Evolutionary conservation across 225 moss, liverwort and hornwort genomes (phyloP), one percentile per base, ranked within the genome.

Genomic region (Ulota crispa): DNA sequence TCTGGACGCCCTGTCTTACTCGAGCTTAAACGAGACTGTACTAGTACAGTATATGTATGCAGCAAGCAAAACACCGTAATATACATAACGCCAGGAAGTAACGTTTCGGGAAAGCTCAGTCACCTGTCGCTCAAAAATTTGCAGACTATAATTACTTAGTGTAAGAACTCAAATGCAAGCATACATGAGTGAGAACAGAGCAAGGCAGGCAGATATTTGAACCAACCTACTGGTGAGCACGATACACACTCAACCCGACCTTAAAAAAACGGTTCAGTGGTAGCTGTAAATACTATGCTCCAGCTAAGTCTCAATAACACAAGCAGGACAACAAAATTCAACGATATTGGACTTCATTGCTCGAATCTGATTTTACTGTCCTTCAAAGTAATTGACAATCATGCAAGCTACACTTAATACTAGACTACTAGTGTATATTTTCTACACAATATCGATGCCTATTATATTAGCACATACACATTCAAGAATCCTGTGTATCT

Each of bases 61-160:
- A 79, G 64, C 45, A 63, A n/a, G 64, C 64, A 63, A 72, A 39
- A 83, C 77, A 62, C 77, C 62, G 73, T 80, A 34, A 36, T 30
- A 50, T 3, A 12, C 34, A 26, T 52, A 30, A 20, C 60, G 32
- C 26, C 10, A 5, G 30, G 1, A 23, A 27, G 26, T 7, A 37
- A 66, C 21, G 60, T 70, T 28, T 56, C 74, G 63, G 36, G 64
- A 26, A 73, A 74, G 69, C 45, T 74, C 74, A 34, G n/a, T n/a
- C 34, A 11, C 5, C 56, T 45, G 71, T 23, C n/a, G 45, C n/a
- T 21, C 13, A 71, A 26, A 50, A 30, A 20, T 31, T 21, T 52
- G 28, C 20, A 27, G 54, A 13, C 21, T 54, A 32, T 11, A 72
- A 13, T 70, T 15, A 24, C 10, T 12, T 24, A 32, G 54, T 69